These are phyloP conservation scores for Trifolium repens DNA, from an alignment of 306 rosid genomes.

Conservation along the genomic window DNA sequence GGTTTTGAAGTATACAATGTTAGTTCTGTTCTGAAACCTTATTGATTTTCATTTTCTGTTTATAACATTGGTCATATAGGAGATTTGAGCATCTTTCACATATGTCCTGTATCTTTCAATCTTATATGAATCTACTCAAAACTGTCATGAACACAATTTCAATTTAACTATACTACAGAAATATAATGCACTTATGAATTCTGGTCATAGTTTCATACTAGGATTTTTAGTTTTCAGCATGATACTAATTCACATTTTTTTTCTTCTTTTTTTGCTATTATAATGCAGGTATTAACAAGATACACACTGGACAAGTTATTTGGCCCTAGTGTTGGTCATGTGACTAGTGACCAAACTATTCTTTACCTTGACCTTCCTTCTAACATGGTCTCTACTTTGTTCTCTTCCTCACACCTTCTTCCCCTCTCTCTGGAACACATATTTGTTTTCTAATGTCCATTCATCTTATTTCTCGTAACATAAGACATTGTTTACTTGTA, in stretches of 20 bases:
- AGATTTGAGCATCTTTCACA: background rate
- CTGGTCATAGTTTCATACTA: conserved; percentile 11
- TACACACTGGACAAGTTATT: conserved; percentile 63
- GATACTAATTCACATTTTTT: conserved; percentile 17
- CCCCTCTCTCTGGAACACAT: too few relatives aligned
- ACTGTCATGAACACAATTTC: background rate
- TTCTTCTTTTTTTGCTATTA: background rate
- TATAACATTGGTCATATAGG: background rate
- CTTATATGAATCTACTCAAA: background rate
- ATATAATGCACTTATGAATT: background rate
- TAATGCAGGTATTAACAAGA: conserved; percentile 73
- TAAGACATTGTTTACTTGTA: too few relatives aligned
- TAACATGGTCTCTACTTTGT: conserved; percentile 67
- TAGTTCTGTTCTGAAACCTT: background rate
- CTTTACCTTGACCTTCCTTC: conserved; percentile 80
- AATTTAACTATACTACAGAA: background rate
- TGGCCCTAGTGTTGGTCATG: conserved; percentile 59
- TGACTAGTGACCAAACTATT: conserved; percentile 61
- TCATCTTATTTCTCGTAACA: too few relatives aligned
- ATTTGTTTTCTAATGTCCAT: too few relatives aligned
- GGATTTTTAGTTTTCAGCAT: background rate
- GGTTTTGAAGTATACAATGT: background rate
- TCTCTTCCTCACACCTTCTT: background rate
- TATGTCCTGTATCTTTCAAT: background rate
- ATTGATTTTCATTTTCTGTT: background rate